Base-by-base conservation (phyloP, 192 early-diverging fungal genomes). In the Podila minutissima region DNA sequence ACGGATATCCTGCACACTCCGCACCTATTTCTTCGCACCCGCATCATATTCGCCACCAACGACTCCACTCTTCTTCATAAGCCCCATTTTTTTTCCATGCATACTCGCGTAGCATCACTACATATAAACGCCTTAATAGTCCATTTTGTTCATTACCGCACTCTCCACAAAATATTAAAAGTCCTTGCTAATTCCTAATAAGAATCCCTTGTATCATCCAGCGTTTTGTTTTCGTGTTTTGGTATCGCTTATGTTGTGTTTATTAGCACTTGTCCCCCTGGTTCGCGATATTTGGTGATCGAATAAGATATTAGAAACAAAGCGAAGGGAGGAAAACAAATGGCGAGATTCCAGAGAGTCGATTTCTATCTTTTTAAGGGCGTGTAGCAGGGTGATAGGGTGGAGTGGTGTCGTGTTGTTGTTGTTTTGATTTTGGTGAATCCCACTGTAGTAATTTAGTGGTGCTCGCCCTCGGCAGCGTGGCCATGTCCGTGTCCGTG, bases 401-500 rank as follows among this genome's bases (percentile, higher is more conserved):
- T 63, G 62, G 20, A 3, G 33, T 46, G 19, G 62, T 33, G 13
- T 20, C 19, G 15, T 63, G 5, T 29, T 63, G 15, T 29, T 63
- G 15, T 20, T 20, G 11, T 63, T 26, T 33, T 41, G 15, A 11
- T 7, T 7, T 24, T 17, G 20, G 24, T 29, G 37, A 15, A n/a
- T 31, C 5, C 13, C 41, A 46, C 41, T 41, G 2, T 0, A 46
- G 9, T 0, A 13, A 17, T 73, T 81, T 81, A 81, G 49, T 81
- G 77, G 53, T 81, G 67, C 67, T 81, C 77, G 64, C 66, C 76
- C 20, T 66, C 69, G 48, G 77, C 83, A 58, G 68, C 66, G 58
- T 87, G 86, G 58, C 87, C 84, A 28, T 89, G 86, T 26, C 86
- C 85, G 50, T 84, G 74, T 57, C 85, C 87, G 66, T 91, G 89